Base-by-base conservation (phyloP, 164 flowering plant species). In the Chimonanthus salicifolius region DNA sequence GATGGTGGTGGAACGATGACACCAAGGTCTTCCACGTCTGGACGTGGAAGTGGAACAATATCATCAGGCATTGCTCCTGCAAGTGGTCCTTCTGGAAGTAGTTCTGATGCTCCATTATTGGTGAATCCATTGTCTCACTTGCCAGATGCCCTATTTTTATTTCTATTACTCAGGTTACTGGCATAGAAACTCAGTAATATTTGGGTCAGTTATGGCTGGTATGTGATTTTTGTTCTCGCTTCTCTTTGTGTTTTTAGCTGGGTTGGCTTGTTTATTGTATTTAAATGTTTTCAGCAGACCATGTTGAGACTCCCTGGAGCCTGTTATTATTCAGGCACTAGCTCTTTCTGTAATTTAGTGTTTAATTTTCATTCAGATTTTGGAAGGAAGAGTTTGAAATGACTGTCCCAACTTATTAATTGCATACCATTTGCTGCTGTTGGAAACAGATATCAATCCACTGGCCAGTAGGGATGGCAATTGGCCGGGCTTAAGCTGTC, bases 31-130 rank as follows among this genome's bases (percentile, higher is more conserved):
- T 63, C 85, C 1, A 73, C 65, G 20, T 88, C 92, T 4, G 70
- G 85, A 18, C 18, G 85, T 49, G 83, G 85, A 18, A 33, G 85
- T 49, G 83, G 88, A 11, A 70, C 76, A 8, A 68, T 81, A 77
- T 79, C 89, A 16, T 79, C 89, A 16, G 88, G 83, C 50, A 6
- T 84, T 44, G 16, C 86, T 71, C 94, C 96, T 44, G 85, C 95
- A 51, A 79, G 73, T 76, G 91, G 91, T 6, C 94, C 98, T 47
- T 69, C 64, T 70, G 91, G 88, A 71, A 83, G 84, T 72, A 15
- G 74, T 64, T 87, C 94, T 58, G 73, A 64, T 78, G 90, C 91
- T 62, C 70, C 81, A 76, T 75, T 79, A 58, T 77, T 82, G 78
- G 62, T 72, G 73, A 85, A 80, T 58, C 79, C 86, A 2, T 71